Evolutionary conservation across 225 moss, liverwort and hornwort species (phyloP).

Genomic region (Marchantia polymorpha): DNA sequence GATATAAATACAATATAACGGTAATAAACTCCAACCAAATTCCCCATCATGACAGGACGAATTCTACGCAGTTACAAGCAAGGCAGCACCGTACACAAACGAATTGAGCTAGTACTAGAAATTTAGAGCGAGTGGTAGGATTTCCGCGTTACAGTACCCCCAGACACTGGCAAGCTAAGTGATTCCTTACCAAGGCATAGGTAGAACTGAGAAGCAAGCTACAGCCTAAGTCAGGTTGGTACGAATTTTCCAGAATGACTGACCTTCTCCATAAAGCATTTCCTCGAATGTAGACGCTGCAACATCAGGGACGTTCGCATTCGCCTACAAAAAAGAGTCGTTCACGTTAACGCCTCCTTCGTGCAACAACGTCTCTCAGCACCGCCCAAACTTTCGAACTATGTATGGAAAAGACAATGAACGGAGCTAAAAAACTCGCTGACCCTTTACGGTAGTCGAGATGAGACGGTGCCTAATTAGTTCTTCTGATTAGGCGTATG

Average conservation of each 20-base stretch:
- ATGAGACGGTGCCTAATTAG: not conserved
- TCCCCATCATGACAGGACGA: not conserved
- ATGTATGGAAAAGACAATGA: not conserved
- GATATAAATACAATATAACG: not conserved
- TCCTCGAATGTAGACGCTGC: constrained; percentile 84
- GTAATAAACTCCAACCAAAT: not conserved
- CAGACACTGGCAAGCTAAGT: not conserved
- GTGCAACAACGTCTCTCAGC: not conserved
- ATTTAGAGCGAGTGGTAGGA: not conserved
- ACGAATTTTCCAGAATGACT: constrained; percentile 16
- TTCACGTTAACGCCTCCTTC: not conserved
- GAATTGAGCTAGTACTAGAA: not conserved
- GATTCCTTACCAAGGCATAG: not conserved
- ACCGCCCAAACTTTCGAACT: not conserved
- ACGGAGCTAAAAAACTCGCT: not conserved
- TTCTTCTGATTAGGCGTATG: not conserved
- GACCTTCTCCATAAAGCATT: constrained; percentile 95
- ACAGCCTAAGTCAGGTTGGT: not conserved
- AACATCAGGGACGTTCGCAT: constrained; percentile 90
- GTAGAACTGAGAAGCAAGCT: not conserved
- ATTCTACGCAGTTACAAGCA: not conserved
- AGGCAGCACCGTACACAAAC: not conserved
- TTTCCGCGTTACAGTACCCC: not conserved
- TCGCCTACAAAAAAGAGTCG: constrained; percentile 47
- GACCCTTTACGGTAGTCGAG: too few species aligned